Conservation (phyloP, 225 moss, liverwort and hornwort genomes). For the Thuidium tamariscinum region DNA sequence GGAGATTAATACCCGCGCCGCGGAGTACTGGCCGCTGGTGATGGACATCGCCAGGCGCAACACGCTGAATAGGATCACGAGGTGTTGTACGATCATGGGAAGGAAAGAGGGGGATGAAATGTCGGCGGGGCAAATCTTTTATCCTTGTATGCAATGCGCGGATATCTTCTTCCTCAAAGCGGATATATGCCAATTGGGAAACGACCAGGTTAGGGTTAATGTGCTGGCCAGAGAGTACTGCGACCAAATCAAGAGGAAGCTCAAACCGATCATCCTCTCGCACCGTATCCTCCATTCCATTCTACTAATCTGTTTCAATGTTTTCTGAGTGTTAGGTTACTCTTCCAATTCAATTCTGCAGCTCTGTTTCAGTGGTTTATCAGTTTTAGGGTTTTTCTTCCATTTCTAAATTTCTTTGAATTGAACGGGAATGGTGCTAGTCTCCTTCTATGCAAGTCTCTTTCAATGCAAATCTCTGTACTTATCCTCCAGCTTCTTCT, state of each 20-base stretch:
- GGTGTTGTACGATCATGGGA: conserved; percentile 85
- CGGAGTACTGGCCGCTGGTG: conserved; percentile 83
- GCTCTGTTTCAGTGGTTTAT: neutral
- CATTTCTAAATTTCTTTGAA: neutral
- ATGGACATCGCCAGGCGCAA: conserved; percentile 81
- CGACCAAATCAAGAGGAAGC: conserved; percentile 49
- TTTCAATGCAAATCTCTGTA: neutral
- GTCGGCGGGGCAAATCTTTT: conserved; percentile 82
- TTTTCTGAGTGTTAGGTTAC: neutral
- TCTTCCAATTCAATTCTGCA: neutral
- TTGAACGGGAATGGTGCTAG: neutral
- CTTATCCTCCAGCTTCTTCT: neutral
- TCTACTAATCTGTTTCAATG: neutral
- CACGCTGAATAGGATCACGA: conserved; percentile 57
- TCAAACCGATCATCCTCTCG: conserved; percentile 84
- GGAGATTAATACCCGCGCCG: conserved; percentile 62
- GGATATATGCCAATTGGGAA: conserved; percentile 54
- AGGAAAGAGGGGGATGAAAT: conserved; percentile 67
- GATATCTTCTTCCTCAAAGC: conserved; percentile 77
- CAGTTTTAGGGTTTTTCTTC: neutral
- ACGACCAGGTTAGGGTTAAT: conserved; percentile 84
- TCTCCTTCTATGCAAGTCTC: neutral
- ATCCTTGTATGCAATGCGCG: conserved; percentile 97
- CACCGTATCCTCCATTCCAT: conserved; percentile 35
- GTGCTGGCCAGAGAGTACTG: conserved; percentile 90